Evolutionary conservation across 371 early-diverging fungal genomes (phyloP).

Genomic region (Amoeboradix gromovi): DNA sequence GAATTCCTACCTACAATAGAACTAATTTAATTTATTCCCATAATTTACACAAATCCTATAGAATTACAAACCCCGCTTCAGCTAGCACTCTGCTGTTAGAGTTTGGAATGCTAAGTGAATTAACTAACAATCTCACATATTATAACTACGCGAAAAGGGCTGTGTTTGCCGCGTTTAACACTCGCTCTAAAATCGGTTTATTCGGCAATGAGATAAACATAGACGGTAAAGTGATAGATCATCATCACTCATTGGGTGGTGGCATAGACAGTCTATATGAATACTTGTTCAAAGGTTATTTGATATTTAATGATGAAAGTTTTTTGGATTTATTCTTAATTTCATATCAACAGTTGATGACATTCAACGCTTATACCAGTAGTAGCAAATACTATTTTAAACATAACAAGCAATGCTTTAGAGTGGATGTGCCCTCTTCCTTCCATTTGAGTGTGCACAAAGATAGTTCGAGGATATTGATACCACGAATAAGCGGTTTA

Average conservation of each 20-base stretch:
- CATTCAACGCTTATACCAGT: neutral
- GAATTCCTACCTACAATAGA: neutral
- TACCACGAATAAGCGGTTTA: conserved; percentile 60
- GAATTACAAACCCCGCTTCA: conserved; percentile 70
- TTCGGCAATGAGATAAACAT: conserved; percentile 58
- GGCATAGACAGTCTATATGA: conserved; percentile 79
- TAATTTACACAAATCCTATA: conserved; percentile 31
- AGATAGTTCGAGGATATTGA: conserved; percentile 26
- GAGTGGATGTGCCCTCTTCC: neutral
- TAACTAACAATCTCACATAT: conserved; percentile 29
- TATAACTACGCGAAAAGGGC: conserved; percentile 9
- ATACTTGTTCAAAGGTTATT: conserved; percentile 57
- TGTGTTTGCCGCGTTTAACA: conserved; percentile 36
- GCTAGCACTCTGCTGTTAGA: conserved; percentile 76
- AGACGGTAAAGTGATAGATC: conserved; percentile 17
- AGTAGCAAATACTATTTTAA: neutral
- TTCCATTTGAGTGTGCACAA: conserved; percentile 26
- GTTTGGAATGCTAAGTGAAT: conserved; percentile 61
- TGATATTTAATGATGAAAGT: conserved; percentile 48
- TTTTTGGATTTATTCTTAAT: conserved; percentile 44
- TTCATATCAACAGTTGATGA: conserved; percentile 19
- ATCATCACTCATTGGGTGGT: conserved; percentile 23
- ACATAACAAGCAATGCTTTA: neutral
- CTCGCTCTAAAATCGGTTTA: conserved; percentile 36
- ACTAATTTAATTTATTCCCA: conserved; percentile 32